Evolutionary conservation across 23 red algal species (phyloP).

Genomic region (Rhodosorus marinus): DNA sequence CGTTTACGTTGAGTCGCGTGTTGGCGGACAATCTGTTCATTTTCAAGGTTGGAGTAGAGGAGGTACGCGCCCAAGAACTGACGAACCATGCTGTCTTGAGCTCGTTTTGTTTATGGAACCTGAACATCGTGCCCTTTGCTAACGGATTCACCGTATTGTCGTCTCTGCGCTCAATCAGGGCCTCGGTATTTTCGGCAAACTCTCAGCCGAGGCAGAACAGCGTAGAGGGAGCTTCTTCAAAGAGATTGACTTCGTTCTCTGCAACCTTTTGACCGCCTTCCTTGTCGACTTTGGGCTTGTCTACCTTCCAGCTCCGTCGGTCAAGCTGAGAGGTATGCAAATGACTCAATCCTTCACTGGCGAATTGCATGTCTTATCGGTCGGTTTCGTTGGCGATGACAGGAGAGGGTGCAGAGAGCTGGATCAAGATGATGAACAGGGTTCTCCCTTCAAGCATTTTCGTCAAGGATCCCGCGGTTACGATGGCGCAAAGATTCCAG

Average conservation of each 20-base stretch:
- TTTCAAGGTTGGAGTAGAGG: constrained; percentile 86
- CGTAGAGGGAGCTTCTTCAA: constrained; percentile 64
- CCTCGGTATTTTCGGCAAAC: constrained; percentile 88
- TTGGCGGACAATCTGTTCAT: constrained; percentile 86
- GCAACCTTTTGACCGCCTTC: constrained; percentile 82
- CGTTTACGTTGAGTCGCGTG: too few relatives aligned
- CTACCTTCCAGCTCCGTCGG: constrained; percentile 77
- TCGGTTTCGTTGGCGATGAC: not conserved
- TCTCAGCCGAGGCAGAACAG: constrained; percentile 84
- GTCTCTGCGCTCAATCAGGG: too few relatives aligned
- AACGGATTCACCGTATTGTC: too few relatives aligned
- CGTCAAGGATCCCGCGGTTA: constrained; percentile 76
- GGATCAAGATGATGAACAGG: constrained; percentile 12
- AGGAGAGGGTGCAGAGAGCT: constrained; percentile 8
- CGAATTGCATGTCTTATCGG: too few relatives aligned
- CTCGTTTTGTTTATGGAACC: too few relatives aligned
- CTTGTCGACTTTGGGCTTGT: constrained; percentile 90
- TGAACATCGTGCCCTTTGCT: too few relatives aligned
- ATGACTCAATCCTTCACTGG: too few relatives aligned
- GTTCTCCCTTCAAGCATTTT: constrained; percentile 80
- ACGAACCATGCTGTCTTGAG: too few relatives aligned
- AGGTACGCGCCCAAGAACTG: too few relatives aligned
- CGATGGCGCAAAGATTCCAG: constrained; percentile 47
- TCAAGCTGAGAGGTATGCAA: too few relatives aligned
- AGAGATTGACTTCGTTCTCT: constrained; percentile 91